Base-by-base conservation (phyloP, 768 basidiomycete genomes). In the Leccinum barrowsii region DNA sequence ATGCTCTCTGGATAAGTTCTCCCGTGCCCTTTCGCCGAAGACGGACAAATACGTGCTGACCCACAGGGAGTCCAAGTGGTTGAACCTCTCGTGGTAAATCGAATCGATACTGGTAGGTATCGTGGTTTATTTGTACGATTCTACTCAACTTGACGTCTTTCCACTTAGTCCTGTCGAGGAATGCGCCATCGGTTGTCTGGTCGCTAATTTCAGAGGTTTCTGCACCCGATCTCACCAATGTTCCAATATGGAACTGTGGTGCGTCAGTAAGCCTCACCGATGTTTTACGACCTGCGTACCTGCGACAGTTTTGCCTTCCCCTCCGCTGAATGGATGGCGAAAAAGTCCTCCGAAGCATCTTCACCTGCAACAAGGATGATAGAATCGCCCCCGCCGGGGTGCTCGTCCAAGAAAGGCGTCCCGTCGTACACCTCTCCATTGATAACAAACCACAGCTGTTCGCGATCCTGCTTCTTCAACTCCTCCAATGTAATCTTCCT, bases 301-400 rank as follows among this genome's bases (percentile, higher is more conserved):
- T 79, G 75, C 0, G 74, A 76, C 8, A 85, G 72, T 64, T 80
- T 76, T 22, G 57, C 58, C 54, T 75, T 78, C 2, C 79, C 82
- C 56, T 81, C 80, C 8, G 74, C 68, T n/a, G 80, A 82, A 67
- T 85, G 85, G 54, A 86, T 85, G 0, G 83, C 81, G 68, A 85
- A 74, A 67, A 86, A 87, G 58, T 87, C 85, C 13, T 86, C 85
- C 1, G 83, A 81, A 3, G 81, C 80, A 60, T 87, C 85, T 60
- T 84, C 75, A 0, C 84, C 84, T 1, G 83, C 83, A 10, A 81
- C 78, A 19, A 82, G 71, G 13, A 74, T 68, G 56, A 86, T 87
- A 2, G 82, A 81, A 55, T 82, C 77, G 0, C 75, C 72, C 1
- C 85, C 84, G 7, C 84, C 85, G 0, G 85, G 85, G 63, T 87